Base-by-base conservation (phyloP, 768 basidiomycete species). In the Pleurotus cornucopiae region DNA sequence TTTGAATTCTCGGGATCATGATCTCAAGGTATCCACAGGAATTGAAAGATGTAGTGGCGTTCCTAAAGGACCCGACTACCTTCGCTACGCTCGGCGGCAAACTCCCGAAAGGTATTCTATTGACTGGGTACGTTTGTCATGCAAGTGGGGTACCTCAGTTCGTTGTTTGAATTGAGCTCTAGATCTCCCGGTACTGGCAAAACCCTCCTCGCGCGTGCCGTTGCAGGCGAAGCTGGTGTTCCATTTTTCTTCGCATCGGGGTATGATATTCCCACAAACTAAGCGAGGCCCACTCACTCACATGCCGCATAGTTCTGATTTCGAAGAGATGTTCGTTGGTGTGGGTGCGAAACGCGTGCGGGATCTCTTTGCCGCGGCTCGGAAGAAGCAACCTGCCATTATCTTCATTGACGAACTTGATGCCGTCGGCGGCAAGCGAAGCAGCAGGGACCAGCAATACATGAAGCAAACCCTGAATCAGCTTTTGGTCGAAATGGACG, bases 381-480 rank as follows among this genome's bases (percentile, higher is more conserved):
- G 94, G 52, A 95, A 96, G 73, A 91, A 91, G 68, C 85, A 95
- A 58, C 95, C 97, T 4, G 89, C 97, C 13, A 98, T 99, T 70
- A 94, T 99, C 59, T 99, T 99, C 74, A 98, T 99, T 64, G 94
- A 98, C 63, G 94, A 98, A 66, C 74, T 98, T 30, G 94, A 98
- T 66, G 93, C 94, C 2, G 90, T 98, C 60, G 94, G 94, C 49
- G 86, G 90, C 16, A 94, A 92, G 71, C 86, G 94, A 45, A 89
- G 83, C 62, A 83, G 80, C 58, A 82, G 88, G 56, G 89, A 92
- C 60, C 88, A 94, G 70, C 88, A 90, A 64, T 91, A 92, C 72
- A 84, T 91, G 85, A 93, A 92, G 63, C 91, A 93, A 70, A 94
- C 97, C 0, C 78, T 99, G 46, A 99, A 99, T 65, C 96, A 98